phyloP scores from a whole-genome alignment of 2,329 filamentous ascomycete species.

The Thielaviopsis populi region DNA sequence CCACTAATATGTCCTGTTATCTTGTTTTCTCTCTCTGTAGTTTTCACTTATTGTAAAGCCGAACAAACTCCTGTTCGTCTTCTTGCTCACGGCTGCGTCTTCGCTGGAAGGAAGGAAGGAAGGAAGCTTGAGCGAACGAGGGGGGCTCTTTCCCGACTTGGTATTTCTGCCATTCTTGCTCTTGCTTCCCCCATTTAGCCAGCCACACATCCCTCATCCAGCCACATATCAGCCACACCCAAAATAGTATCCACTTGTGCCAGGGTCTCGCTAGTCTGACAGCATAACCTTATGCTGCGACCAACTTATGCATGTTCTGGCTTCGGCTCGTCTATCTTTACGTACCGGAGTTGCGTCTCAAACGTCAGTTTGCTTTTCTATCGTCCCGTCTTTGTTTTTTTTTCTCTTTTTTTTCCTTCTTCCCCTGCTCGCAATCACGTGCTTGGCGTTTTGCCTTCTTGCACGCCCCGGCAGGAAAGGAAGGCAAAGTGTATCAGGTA shows the following conservation, averaged over 20 bases:
- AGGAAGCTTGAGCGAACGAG: no score
- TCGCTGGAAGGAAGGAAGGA: no score
- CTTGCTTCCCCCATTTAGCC: no score
- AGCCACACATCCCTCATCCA: no score
- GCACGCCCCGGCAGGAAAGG: neutral
- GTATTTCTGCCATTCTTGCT: no score
- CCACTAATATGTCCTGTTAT: neutral
- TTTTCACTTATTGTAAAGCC: neutral
- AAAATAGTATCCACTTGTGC: no score
- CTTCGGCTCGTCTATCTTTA: neutral
- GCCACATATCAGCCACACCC: no score
- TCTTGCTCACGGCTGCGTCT: no score
- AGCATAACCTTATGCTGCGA: neutral
- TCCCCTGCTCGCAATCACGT: neutral
- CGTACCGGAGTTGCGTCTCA: neutral
- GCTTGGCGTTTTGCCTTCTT: neutral
- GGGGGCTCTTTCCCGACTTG: no score
- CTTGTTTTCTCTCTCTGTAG: neutral
- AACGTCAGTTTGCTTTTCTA: constrained; percentile 1
- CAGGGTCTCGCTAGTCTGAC: neutral
- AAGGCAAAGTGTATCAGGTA: neutral
- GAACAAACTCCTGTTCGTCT: neutral
- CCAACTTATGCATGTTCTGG: neutral
- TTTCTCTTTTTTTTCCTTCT: neutral
- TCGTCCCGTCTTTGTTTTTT: no score